Evolutionary conservation across 495 filamentous ascomycete genomes (phyloP), one percentile per base, ranked within the genome.

Genomic region (Arthonia radiata): DNA sequence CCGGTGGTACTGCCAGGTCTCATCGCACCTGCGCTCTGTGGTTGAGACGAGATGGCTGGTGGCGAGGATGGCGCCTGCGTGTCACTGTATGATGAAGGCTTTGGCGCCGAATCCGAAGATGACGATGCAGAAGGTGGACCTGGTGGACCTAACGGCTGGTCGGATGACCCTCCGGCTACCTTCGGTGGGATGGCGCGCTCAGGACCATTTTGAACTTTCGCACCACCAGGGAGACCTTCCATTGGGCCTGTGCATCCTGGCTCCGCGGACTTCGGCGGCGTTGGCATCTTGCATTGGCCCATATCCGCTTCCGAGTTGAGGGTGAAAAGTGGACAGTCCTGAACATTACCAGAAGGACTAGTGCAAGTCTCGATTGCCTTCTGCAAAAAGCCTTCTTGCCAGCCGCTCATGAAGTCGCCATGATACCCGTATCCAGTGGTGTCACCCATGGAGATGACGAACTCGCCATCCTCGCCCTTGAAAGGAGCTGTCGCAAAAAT

Each of bases 361-460:
- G 57, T 61, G 35, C 41, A 71, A 4, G 4, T 43, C 37, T 69
- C 33, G 30, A 73, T 44, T 18, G 67, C 68, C 10, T 42, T 15
- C 43, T 71, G 60, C 18, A 75, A 51, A 39, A 70, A 59, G 1
- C 49, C 49, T 3, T 43, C 40, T 13, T 81, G 62, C 80, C 80
- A 91, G 19, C 72, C 80, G 25, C 53, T 62, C 37, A 89, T 74
- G 49, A 89, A 89, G 41, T 91, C 80, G 16, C 61, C 80, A 37
- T 91, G 80, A 37, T 79, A 80, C 11, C 76, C 77, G 30, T 55
- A 81, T 22, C 79, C 67, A 30, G 68, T 69, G 12, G 66, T 62
- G 38, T 94, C 83, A 31, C 80, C 81, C 35, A 81, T 79, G 9
- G 78, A 54, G 21, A 90, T 48, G n/a, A 81, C 54, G 36, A 90